Evolutionary conservation across 768 basidiomycete genomes (phyloP).

Genomic region (Macrocybe gigantea): DNA sequence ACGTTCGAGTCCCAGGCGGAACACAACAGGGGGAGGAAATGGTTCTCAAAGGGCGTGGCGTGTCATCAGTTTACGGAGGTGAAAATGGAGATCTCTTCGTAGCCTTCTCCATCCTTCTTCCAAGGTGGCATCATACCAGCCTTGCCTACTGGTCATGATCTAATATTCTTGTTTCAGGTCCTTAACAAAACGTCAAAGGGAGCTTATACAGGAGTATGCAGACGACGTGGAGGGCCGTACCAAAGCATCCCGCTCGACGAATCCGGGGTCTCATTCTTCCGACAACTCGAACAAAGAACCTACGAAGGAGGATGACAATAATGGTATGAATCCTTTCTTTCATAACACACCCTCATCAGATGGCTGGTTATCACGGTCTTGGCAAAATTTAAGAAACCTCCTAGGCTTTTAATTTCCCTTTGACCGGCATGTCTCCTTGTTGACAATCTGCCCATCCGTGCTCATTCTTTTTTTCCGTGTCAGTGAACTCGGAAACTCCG

Average conservation of each 20-base stretch:
- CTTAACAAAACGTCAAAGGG: conserved; percentile 76
- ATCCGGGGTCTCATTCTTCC: background rate
- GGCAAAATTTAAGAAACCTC: conserved; percentile 63
- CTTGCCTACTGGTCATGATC: background rate
- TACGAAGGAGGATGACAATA: conserved; percentile 29
- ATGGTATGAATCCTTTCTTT: conserved; percentile 75
- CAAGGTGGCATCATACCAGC: conserved; percentile 50
- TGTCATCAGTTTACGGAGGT: conserved; percentile 52
- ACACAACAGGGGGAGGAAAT: conserved; percentile 98
- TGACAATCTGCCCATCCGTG: conserved; percentile 13
- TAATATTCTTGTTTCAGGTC: conserved; percentile 42
- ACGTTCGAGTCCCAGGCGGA: conserved; percentile 86
- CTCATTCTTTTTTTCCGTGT: conserved; percentile 18
- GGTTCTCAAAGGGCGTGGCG: conserved; percentile 85
- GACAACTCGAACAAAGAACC: conserved; percentile 11
- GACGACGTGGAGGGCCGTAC: conserved; percentile 83
- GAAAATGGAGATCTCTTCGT: conserved; percentile 85
- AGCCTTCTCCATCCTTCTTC: conserved; percentile 80
- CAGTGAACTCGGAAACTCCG: conserved; percentile 17
- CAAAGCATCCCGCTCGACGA: conserved; percentile 9
- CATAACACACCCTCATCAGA: conserved; percentile 48
- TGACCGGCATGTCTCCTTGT: conserved; percentile 42
- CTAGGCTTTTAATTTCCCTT: conserved; percentile 57
- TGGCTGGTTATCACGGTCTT: conserved; percentile 66
- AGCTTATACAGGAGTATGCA: conserved; percentile 84